Conservation (phyloP, 768 basidiomycete species). For the Tephrocybe sp. region DNA sequence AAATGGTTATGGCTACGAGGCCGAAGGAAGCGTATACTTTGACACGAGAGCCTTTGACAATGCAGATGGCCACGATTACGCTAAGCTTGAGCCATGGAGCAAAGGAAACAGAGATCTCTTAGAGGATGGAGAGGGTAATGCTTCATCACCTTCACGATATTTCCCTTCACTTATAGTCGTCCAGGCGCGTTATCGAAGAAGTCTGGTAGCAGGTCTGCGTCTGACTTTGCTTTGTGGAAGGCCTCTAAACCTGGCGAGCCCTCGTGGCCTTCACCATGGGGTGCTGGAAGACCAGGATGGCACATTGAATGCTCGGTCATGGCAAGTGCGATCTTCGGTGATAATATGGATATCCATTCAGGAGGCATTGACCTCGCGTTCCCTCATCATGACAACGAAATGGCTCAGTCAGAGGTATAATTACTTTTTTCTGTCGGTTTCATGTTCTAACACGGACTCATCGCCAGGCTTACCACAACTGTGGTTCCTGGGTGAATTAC, state of each 20-base stretch:
- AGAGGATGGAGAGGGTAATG: slow-evolving; percentile 87
- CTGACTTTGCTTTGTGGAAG: slow-evolving; percentile 99
- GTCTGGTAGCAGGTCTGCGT: slow-evolving; percentile 67
- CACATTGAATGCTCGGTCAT: slow-evolving; percentile 99
- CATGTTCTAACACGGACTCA: background rate
- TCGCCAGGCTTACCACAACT: slow-evolving; percentile 86
- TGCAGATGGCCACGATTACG: slow-evolving; percentile 77
- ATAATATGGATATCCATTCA: slow-evolving; percentile 95
- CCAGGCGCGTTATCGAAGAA: slow-evolving; percentile 40
- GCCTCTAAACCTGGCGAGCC: slow-evolving; percentile 95
- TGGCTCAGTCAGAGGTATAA: slow-evolving; percentile 91
- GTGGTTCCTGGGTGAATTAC: slow-evolving; percentile 95
- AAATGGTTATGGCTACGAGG: slow-evolving; percentile 77
- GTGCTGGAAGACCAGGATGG: slow-evolving; percentile 94
- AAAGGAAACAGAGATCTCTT: slow-evolving; percentile 89
- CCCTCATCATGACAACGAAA: slow-evolving; percentile 98
- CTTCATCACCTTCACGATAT: background rate
- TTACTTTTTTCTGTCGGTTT: background rate
- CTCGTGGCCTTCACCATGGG: slow-evolving; percentile 96
- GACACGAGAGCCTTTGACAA: slow-evolving; percentile 82
- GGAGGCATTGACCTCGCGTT: slow-evolving; percentile 98
- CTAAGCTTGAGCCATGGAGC: slow-evolving; percentile 94
- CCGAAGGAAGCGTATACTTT: slow-evolving; percentile 86
- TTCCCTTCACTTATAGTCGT: slow-evolving; percentile 5
- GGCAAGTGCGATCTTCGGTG: slow-evolving; percentile 88